Conservation (phyloP, 306 rosid genomes). For the Quercus aquifolioides region DNA sequence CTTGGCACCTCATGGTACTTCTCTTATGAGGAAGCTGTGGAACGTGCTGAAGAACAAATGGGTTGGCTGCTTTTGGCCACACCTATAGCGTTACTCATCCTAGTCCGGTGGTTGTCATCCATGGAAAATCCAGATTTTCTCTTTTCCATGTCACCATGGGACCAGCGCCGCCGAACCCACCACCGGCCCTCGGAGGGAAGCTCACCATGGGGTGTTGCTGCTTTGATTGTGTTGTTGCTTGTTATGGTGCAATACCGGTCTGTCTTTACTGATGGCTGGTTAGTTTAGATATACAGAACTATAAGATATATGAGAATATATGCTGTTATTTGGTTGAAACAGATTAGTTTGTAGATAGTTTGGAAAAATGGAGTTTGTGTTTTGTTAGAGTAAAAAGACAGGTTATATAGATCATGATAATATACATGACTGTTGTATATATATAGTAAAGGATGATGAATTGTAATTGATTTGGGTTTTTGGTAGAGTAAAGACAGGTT, state of each 20-base stretch:
- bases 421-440: constrained; percentile 11
- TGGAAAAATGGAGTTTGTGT: neutral
- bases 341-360: neutral
- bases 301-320: too few relatives aligned
- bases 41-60: constrained; percentile 47
- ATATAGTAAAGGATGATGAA: constrained; percentile 8
- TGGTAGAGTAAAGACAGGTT: neutral
- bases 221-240: constrained; percentile 63
- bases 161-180: constrained; percentile 44
- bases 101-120: constrained; percentile 66
- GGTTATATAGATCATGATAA: neutral
- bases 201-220: constrained; percentile 98
- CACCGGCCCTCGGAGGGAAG: constrained; percentile 60
- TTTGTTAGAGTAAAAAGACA: neutral
- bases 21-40: constrained; percentile 55
- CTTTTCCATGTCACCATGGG: constrained; percentile 48
- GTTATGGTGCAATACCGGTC: constrained; percentile 70
- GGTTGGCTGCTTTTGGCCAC: constrained; percentile 54
- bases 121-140: constrained; percentile 49
- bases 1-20: constrained; percentile 60
- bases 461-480: neutral
- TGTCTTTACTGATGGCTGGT: constrained; percentile 65
- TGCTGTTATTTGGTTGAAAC: too few relatives aligned
- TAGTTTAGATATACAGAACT: constrained; percentile 1
- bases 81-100: constrained; percentile 46